Evolutionary conservation across 306 rosid species (phyloP).

Genomic region (Lathyrus sativus): DNA sequence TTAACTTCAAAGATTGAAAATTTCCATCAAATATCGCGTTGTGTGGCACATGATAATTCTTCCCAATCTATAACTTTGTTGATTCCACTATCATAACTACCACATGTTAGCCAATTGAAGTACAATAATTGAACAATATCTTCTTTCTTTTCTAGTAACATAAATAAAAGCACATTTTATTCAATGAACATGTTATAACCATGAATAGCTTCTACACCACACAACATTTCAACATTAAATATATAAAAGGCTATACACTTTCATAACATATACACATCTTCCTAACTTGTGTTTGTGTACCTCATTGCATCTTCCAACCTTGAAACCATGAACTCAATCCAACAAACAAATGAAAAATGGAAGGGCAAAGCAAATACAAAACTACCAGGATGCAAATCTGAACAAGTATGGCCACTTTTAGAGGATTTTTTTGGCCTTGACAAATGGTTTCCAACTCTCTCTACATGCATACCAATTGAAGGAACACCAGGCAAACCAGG

Average conservation of each 20-base stretch:
- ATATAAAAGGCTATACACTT: neutral
- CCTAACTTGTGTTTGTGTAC: neutral
- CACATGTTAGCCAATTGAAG: too few species aligned
- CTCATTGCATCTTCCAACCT: conserved; percentile 1
- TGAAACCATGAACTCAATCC: conserved; percentile 8
- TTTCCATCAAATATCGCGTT: too few species aligned
- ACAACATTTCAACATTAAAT: too few species aligned
- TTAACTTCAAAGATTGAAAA: too few species aligned
- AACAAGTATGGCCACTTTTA: conserved; percentile 57
- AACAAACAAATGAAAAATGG: conserved; percentile 43
- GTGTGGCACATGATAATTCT: too few species aligned
- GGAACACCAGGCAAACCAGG: conserved; percentile 55
- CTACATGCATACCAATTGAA: conserved; percentile 51
- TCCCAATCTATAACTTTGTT: too few species aligned
- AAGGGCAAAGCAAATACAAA: conserved; percentile 47
- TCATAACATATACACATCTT: neutral
- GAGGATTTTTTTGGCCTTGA: conserved; percentile 65
- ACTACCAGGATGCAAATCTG: conserved; percentile 42
- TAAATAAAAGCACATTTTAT: too few species aligned
- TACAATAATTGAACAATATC: too few species aligned
- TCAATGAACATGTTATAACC: too few species aligned
- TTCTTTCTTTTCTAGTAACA: too few species aligned
- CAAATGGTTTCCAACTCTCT: conserved; percentile 61
- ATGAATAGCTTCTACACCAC: too few species aligned
- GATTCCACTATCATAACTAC: too few species aligned